Evolutionary conservation across 257 asterid species (phyloP).

Genomic region (Solanum arcanum): DNA sequence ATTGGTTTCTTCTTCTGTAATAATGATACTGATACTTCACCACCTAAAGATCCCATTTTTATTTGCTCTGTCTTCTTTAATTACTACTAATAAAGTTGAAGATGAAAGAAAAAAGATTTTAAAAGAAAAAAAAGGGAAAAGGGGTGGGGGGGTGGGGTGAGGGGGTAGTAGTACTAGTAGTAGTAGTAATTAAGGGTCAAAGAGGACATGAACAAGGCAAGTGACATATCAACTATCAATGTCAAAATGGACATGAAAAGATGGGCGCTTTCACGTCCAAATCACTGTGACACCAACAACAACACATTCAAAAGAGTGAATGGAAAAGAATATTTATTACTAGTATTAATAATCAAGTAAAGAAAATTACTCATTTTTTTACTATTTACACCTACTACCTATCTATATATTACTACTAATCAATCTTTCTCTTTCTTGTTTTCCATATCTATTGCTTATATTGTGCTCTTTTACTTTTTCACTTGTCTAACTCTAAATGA

Average conservation of each 20-base stretch:
- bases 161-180: not conserved
- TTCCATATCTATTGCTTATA: conserved; percentile 23
- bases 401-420: not conserved
- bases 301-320: not conserved
- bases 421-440: not conserved
- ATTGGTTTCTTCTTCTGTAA: conserved; percentile 44
- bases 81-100: not conserved
- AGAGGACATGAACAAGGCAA: conserved; percentile 52
- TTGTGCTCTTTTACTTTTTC: conserved; percentile 8
- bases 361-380: not conserved
- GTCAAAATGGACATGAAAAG: conserved; percentile 96
- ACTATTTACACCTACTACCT: not conserved
- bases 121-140: not conserved
- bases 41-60: conserved; percentile 51
- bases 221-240: conserved; percentile 87
- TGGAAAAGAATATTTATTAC: conserved; percentile 5
- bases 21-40: conserved; percentile 15
- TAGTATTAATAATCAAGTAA: not conserved
- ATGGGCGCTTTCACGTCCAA: conserved; percentile 93
- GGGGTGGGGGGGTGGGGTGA: not conserved
- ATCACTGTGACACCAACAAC: conserved; percentile 75
- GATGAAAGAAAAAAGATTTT: conserved; percentile 6
- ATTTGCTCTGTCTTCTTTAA: not conserved
- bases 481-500: conserved; percentile 47
- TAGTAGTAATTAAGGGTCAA: conserved; percentile 22